phyloP scores from a whole-genome alignment of 164 flowering plant species.

The Chloranthus sessilifolius region DNA sequence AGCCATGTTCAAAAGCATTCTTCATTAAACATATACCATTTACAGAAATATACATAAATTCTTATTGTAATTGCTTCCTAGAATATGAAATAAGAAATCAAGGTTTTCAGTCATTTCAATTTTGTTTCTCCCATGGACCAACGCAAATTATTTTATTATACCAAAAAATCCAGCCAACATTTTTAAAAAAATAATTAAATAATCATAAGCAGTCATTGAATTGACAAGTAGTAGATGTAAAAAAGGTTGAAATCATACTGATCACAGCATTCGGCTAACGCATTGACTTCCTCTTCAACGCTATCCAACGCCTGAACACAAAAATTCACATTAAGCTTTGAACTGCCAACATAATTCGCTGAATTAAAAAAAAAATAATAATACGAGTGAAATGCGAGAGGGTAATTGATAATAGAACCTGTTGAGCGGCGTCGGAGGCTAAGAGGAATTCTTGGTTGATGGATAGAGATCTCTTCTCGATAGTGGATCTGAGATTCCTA shows the following conservation, averaged over 20 bases:
- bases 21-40: too few relatives aligned
- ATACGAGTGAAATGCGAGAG: neutral
- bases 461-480: constrained; percentile 72
- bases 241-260: constrained; percentile 26
- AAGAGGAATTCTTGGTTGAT: constrained; percentile 78
- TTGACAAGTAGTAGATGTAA: too few relatives aligned
- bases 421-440: constrained; percentile 64
- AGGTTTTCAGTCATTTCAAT: too few relatives aligned
- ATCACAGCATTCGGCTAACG: constrained; percentile 81
- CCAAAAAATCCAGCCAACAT: too few relatives aligned
- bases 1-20: too few relatives aligned
- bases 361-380: neutral
- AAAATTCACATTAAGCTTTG: neutral
- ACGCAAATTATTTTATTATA: too few relatives aligned
- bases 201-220: too few relatives aligned
- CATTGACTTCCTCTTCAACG: constrained; percentile 86
- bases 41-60: too few relatives aligned
- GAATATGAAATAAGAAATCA: too few relatives aligned
- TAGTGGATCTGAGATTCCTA: constrained; percentile 82
- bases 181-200: too few relatives aligned
- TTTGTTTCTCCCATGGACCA: too few relatives aligned
- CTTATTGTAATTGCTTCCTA: too few relatives aligned
- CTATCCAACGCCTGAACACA: constrained; percentile 66
- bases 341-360: neutral
- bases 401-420: constrained; percentile 23